Evolutionary conservation across 352 stramenopile genomes (phyloP).

Genomic region (Phytophthora sansomeana): DNA sequence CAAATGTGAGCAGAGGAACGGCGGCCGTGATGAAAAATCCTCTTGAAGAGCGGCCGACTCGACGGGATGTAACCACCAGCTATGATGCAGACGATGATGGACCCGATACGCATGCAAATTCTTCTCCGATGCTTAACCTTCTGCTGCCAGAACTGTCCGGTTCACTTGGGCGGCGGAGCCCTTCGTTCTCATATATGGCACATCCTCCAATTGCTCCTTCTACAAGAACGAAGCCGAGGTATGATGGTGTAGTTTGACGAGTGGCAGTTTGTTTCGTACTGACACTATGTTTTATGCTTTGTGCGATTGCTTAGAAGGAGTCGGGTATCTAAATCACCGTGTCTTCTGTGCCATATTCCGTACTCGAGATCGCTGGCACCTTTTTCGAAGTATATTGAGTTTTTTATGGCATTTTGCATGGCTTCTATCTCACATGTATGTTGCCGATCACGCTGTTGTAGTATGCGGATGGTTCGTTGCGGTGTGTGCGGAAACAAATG

Average conservation of each 20-base stretch:
- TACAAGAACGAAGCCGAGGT: slow-evolving; percentile 45
- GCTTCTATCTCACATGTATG: background rate
- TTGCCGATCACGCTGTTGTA: slow-evolving; percentile 26
- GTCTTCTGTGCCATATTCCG: slow-evolving; percentile 96
- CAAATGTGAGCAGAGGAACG: slow-evolving; percentile 62
- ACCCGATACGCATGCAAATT: slow-evolving; percentile 30
- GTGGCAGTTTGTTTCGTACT: slow-evolving; percentile 7
- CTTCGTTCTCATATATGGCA: slow-evolving; percentile 47
- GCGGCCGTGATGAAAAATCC: slow-evolving; percentile 84
- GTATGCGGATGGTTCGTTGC: slow-evolving; percentile 97
- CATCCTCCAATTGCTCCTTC: slow-evolving; percentile 25
- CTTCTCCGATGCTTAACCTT: slow-evolving; percentile 48
- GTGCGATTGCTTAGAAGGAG: slow-evolving; percentile 41
- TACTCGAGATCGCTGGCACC: slow-evolving; percentile 96
- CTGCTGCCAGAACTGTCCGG: slow-evolving; percentile 41
- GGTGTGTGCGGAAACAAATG: slow-evolving; percentile 97
- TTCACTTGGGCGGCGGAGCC: slow-evolving; percentile 54
- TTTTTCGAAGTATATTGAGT: slow-evolving; percentile 91
- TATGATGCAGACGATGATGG: slow-evolving; percentile 59
- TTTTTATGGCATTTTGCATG: background rate
- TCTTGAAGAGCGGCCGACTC: slow-evolving; percentile 41
- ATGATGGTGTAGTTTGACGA: background rate
- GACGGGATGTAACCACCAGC: slow-evolving; percentile 46
- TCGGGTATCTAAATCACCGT: slow-evolving; percentile 76
- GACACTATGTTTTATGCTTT: slow-evolving; percentile 7